phyloP scores from a whole-genome alignment of 2,329 filamentous ascomycete species.

The Calonectria crousiana region DNA sequence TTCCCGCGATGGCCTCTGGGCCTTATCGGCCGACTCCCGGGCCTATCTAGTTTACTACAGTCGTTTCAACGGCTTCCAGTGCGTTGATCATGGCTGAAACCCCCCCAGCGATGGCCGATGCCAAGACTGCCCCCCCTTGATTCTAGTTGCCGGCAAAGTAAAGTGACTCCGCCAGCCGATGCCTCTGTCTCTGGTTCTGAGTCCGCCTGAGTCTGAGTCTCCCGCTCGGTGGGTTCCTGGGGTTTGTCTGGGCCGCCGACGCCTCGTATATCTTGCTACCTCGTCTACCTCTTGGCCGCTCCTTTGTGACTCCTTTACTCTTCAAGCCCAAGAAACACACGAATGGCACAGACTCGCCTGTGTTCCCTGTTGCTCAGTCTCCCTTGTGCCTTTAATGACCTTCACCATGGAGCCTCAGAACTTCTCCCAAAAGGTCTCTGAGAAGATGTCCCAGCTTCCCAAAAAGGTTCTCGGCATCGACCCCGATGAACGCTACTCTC shows the following conservation, averaged over 20 bases:
- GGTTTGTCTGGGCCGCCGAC: slow-evolving; percentile 22
- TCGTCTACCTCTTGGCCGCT: neutral
- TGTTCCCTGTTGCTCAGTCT: neutral
- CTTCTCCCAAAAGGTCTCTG: slow-evolving; percentile 27
- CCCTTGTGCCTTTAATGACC: neutral
- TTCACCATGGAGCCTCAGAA: neutral
- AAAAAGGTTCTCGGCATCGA: slow-evolving; percentile 49
- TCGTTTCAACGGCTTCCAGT: slow-evolving; percentile 8
- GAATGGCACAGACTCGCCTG: neutral
- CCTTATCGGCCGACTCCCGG: slow-evolving; percentile 29
- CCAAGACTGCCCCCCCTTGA: slow-evolving; percentile 8
- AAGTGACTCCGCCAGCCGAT: slow-evolving; percentile 20
- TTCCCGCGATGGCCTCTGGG: slow-evolving; percentile 16
- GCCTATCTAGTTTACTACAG: neutral
- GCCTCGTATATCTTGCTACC: slow-evolving; percentile 30
- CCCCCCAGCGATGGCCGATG: slow-evolving; percentile 16
- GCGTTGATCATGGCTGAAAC: slow-evolving; percentile 13
- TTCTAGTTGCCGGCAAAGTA: slow-evolving; percentile 3
- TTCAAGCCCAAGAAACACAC: neutral
- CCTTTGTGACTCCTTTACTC: neutral
- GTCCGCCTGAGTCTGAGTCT: slow-evolving; percentile 3
- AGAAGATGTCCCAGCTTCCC: slow-evolving; percentile 36
- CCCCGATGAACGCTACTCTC: slow-evolving; percentile 43
- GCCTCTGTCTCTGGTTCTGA: slow-evolving; percentile 14
- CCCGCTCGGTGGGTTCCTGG: slow-evolving; percentile 21